phyloP scores from a whole-genome alignment of 495 filamentous ascomycete genomes.

The Talaromyces borbonicus region DNA sequence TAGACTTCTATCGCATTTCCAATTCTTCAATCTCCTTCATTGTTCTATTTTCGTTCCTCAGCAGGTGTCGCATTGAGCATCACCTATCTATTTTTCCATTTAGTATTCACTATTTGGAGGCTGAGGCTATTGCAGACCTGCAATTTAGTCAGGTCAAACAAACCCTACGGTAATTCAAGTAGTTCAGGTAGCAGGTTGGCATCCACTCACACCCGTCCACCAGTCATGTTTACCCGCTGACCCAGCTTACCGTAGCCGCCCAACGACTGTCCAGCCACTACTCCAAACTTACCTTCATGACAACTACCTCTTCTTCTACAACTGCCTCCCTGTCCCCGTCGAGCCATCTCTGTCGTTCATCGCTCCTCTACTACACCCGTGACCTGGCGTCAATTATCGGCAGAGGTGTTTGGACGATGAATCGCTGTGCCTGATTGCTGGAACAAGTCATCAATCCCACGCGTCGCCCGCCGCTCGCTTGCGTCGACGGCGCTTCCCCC shows the following conservation, averaged over 20 bases:
- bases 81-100: no score
- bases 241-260: neutral
- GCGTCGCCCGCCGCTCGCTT: constrained; percentile 6
- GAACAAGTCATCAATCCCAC: constrained; percentile 6
- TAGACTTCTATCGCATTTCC: no score
- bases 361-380: neutral
- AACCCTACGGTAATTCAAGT: no score
- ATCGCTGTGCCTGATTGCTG: constrained; percentile 3
- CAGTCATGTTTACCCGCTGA: constrained; percentile 1
- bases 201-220: neutral
- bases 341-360: neutral
- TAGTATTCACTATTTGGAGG: no score
- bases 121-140: no score
- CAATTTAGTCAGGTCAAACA: no score
- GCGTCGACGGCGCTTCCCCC: constrained; percentile 6
- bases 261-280: neutral
- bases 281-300: neutral
- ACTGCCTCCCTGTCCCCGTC: neutral
- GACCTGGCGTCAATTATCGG: neutral
- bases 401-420: constrained; percentile 7
- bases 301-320: neutral
- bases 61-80: no score
- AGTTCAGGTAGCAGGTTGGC: no score
- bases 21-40: no score
- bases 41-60: no score